These are phyloP conservation scores for Mortierella sp. DNA, from an alignment of 371 early-diverging fungal species.

Conservation along the genomic window DNA sequence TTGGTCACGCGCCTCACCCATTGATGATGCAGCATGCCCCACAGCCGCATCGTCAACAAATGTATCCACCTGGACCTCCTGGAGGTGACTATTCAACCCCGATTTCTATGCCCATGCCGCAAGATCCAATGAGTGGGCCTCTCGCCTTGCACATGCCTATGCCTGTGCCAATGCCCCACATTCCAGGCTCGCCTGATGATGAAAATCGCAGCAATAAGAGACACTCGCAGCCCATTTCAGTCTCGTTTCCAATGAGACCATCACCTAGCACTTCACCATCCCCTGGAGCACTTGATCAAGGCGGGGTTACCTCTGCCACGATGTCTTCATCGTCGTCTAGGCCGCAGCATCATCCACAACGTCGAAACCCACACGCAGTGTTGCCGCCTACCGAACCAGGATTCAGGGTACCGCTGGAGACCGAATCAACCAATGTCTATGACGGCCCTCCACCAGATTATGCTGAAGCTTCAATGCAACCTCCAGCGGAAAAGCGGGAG, in stretches of 20 bases:
- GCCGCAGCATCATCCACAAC: slow-evolving; percentile 2
- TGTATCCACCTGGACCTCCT: slow-evolving; percentile 39
- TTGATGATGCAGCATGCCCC: slow-evolving; percentile 34
- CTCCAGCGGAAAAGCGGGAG: slow-evolving; percentile 40
- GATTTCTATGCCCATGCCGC: slow-evolving; percentile 9
- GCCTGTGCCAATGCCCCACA: slow-evolving; percentile 45
- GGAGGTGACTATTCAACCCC: background rate
- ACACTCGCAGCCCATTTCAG: slow-evolving; percentile 47
- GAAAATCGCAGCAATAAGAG: slow-evolving; percentile 7
- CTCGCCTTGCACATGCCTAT: slow-evolving; percentile 25
- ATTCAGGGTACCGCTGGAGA: slow-evolving; percentile 23
- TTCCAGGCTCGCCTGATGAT: slow-evolving; percentile 25
- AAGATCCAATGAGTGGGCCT: no score
- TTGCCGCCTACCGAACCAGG: slow-evolving; percentile 35
- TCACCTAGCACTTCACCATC: background rate
- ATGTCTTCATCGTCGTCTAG: background rate
- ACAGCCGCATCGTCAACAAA: slow-evolving; percentile 22
- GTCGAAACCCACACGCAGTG: slow-evolving; percentile 33
- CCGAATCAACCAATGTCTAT: slow-evolving; percentile 10
- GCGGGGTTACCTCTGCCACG: background rate
- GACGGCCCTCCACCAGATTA: slow-evolving; percentile 55
- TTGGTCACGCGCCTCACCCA: slow-evolving; percentile 32
- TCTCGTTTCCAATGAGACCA: slow-evolving; percentile 39
- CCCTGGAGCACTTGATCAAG: background rate
- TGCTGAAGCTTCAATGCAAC: slow-evolving; percentile 42